A percentile compares a stretch with the other conserved stretches of the same genome.
Conservation (phyloP, 1,284 basidiomycete genomes). For the Melampsora larici-populina region DNA sequence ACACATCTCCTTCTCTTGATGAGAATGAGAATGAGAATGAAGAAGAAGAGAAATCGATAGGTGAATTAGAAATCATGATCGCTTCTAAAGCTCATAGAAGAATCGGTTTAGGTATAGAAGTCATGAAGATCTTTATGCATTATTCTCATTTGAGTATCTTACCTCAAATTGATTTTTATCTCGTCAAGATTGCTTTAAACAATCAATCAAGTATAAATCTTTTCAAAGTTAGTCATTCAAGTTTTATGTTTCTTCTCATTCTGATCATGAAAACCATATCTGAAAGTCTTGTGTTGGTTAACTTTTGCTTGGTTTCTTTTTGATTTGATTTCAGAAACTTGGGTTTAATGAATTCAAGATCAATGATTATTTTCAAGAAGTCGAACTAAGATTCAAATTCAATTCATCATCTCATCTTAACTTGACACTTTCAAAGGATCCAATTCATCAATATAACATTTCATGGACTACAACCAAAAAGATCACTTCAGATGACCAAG, state of each 20-base stretch:
- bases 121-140: constrained; percentile 14
- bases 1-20: background rate
- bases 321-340: constrained; percentile 66
- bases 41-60: constrained; percentile 53
- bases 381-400: constrained; percentile 67
- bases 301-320: constrained; percentile 58
- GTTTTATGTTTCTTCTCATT: constrained; percentile 29
- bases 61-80: constrained; percentile 79
- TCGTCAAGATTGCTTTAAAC: constrained; percentile 31
- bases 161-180: constrained; percentile 52
- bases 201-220: constrained; percentile 52
- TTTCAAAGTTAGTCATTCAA: constrained; percentile 53
- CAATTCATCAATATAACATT: too few species aligned
- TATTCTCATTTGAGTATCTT: constrained; percentile 45
- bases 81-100: constrained; percentile 59
- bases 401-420: too few species aligned
- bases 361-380: constrained; percentile 69
- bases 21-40: too few species aligned
- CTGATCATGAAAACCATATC: too few species aligned
- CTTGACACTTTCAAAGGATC: too few species aligned
- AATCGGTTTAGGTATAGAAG: constrained; percentile 8
- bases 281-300: too few species aligned
- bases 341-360: constrained; percentile 66
- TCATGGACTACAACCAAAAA: too few species aligned
- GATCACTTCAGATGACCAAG: too few species aligned